Evolutionary conservation across 768 basidiomycete species (phyloP), one percentile per base, ranked within the genome.

Genomic region (Arthromyces matolae): DNA sequence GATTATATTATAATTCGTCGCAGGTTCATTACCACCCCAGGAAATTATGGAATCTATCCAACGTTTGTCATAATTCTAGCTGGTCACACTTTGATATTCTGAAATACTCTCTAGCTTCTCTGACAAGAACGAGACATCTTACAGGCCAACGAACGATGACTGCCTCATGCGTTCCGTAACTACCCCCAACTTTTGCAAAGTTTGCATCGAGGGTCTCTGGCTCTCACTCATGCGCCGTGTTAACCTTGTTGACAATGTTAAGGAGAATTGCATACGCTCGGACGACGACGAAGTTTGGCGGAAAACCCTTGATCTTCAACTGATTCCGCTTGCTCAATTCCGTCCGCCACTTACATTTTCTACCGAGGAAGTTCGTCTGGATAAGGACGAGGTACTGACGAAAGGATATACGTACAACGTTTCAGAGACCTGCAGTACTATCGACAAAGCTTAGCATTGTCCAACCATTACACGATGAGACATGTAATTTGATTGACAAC

Each of bases 61-160:
- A 90, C 89, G 84, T 88, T 52, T 49, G 82, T 66, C 5, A 24
- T 39, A 8, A 10, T 45, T n/a, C n/a, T n/a, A n/a, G 6, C 16
- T 18, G n/a, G 53, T 16, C 24, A 34, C 28, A 7, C 20, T 31
- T 38, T 13, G 7, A 22, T 24, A 14, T 35, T 24, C 19, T 7
- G 37, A n/a, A 43, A 8, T 23, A 27, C n/a, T 34, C 20, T 5
- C 16, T 51, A 87, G 86, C 16, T 89, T 76, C 59, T 85, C 83
- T 0, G 71, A 81, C 27, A 62, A 68, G 31, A 87, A 89, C 56
- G 62, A 64, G 42, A 89, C 84, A 0, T 76, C 78, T 3, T 90
- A 85, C 64, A 78, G 89, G n/a, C 89, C 89, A 3, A 90, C 88
- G 2, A 87, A 89, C 53, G 82, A 87, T 50, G 84, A 82, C 61